Evolutionary conservation across 495 filamentous ascomycete species (phyloP).

Genomic region (Tetracladium setigerum): DNA sequence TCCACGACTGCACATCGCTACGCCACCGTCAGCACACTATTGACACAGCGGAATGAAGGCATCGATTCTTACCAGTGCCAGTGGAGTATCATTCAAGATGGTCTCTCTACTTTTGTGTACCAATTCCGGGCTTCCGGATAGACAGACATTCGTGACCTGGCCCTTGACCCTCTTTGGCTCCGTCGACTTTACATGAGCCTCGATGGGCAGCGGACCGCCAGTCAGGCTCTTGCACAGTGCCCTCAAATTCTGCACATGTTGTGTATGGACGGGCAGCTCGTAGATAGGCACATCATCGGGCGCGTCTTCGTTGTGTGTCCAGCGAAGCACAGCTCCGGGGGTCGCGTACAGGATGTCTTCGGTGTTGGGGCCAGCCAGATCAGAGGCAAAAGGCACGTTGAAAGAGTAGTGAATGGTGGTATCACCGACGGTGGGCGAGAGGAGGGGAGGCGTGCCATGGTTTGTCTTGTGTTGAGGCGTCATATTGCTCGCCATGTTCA

Average conservation of each 20-base stretch:
- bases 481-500: conserved; percentile 49
- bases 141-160: conserved; percentile 81
- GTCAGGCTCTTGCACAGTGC: conserved; percentile 72
- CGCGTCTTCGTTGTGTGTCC: conserved; percentile 84
- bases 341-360: conserved; percentile 90
- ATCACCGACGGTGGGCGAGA: conserved; percentile 57
- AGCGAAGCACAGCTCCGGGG: conserved; percentile 70
- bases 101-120: conserved; percentile 79
- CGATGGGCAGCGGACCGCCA: conserved; percentile 55
- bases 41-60: neutral
- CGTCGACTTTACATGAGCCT: conserved; percentile 74
- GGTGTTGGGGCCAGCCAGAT: conserved; percentile 80
- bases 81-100: conserved; percentile 78
- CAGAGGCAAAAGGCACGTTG: conserved; percentile 91
- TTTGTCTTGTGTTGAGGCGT: conserved; percentile 60
- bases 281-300: conserved; percentile 75
- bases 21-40: conserved; percentile 5
- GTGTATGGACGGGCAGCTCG: conserved; percentile 79
- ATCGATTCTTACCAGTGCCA: conserved; percentile 65
- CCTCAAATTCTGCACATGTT: conserved; percentile 71
- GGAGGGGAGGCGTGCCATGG: conserved; percentile 56
- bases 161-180: conserved; percentile 75
- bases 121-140: conserved; percentile 73
- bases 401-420: conserved; percentile 70
- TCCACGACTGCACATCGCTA: conserved; percentile 90